Evolutionary conservation across 495 filamentous ascomycete species (phyloP).

Genomic region (Hypomontagnella submonticulosa): DNA sequence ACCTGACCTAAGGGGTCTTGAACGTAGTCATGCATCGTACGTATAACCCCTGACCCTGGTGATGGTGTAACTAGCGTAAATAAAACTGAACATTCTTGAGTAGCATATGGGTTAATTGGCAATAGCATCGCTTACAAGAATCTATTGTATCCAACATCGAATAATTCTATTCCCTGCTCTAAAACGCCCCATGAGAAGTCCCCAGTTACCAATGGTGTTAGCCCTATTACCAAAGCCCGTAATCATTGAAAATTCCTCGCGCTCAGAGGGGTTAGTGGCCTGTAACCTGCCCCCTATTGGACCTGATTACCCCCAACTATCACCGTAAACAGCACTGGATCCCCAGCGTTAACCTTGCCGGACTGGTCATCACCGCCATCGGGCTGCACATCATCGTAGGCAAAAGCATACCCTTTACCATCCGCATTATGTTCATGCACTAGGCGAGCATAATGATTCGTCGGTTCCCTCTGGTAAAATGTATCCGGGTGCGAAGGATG

Average conservation of each 20-base stretch:
- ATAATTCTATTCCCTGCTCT: too few relatives aligned
- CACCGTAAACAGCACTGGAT: constrained; percentile 71
- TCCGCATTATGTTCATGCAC: constrained; percentile 74
- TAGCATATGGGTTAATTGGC: too few relatives aligned
- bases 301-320: constrained; percentile 66
- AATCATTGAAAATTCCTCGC: neutral
- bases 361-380: constrained; percentile 70
- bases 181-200: too few relatives aligned
- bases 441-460: constrained; percentile 78
- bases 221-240: too few relatives aligned
- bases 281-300: neutral
- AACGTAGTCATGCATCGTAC: too few relatives aligned
- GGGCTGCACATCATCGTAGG: constrained; percentile 80
- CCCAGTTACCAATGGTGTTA: too few relatives aligned
- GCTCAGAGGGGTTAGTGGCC: neutral
- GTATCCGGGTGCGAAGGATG: constrained; percentile 63
- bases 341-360: constrained; percentile 71
- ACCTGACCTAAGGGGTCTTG: too few relatives aligned
- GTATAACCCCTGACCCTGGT: too few relatives aligned
- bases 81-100: too few relatives aligned
- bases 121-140: too few relatives aligned
- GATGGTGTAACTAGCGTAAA: too few relatives aligned
- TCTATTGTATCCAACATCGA: too few relatives aligned
- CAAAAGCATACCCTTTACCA: constrained; percentile 79
- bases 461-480: constrained; percentile 68